Evolutionary conservation across 768 basidiomycete genomes (phyloP).

Genomic region (Leccinum truebloodii): DNA sequence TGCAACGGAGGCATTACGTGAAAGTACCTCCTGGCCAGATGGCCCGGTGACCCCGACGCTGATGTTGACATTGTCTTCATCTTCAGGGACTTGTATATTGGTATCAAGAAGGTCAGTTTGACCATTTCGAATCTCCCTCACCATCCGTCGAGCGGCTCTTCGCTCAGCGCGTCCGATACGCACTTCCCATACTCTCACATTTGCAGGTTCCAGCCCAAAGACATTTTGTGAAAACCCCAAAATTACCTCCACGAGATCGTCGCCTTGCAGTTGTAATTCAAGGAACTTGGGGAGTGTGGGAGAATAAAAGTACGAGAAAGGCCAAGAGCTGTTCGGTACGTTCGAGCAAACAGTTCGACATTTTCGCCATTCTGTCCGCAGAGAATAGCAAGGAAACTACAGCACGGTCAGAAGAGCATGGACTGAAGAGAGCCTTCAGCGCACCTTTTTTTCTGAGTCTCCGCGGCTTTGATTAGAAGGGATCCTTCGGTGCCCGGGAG

Average conservation of each 20-base stretch:
- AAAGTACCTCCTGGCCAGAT: constrained; percentile 37
- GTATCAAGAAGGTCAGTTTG: constrained; percentile 46
- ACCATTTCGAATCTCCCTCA: constrained; percentile 60
- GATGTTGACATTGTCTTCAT: constrained; percentile 62
- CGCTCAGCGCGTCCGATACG: constrained; percentile 88
- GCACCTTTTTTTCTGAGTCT: constrained; percentile 87
- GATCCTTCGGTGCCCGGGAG: constrained; percentile 89
- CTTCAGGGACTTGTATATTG: constrained; percentile 44
- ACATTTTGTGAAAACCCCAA: constrained; percentile 87
- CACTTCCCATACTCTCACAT: constrained; percentile 94
- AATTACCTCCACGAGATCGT: constrained; percentile 91
- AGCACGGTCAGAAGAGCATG: constrained; percentile 2
- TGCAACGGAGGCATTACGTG: constrained; percentile 26
- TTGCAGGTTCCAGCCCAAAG: constrained; percentile 90
- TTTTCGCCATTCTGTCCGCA: constrained; percentile 93
- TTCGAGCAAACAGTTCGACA: constrained; percentile 91
- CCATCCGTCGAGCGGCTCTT: constrained; percentile 77
- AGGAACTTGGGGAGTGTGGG: constrained; percentile 88
- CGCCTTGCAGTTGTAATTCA: constrained; percentile 87
- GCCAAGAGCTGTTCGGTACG: constrained; percentile 84
- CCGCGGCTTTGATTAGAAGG: constrained; percentile 82
- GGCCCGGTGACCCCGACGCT: constrained; percentile 62
- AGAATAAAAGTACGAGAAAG: constrained; percentile 92
- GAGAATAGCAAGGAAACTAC: constrained; percentile 87
- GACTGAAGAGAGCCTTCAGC: constrained; percentile 1